phyloP scores from a whole-genome alignment of 257 asterid genomes.

The Solanum chmielewskii region DNA sequence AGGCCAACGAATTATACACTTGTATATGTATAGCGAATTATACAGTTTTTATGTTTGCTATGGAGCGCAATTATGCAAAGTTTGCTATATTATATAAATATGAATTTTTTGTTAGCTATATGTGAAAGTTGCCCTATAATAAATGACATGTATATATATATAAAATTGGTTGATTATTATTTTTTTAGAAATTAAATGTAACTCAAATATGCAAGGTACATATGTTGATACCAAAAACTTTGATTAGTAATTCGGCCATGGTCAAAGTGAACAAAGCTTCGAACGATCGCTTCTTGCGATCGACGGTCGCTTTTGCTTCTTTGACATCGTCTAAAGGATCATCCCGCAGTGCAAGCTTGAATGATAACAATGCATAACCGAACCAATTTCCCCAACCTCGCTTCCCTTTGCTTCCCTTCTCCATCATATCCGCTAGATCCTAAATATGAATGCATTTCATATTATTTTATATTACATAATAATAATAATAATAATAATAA shows the following conservation, averaged over 20 bases:
- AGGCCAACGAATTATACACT: too few relatives aligned
- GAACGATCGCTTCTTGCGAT: too few relatives aligned
- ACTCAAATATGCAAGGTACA: not conserved
- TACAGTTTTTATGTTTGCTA: too few relatives aligned
- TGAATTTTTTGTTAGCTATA: too few relatives aligned
- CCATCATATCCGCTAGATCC: constrained; percentile 2
- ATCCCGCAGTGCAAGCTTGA: not conserved
- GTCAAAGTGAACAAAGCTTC: not conserved
- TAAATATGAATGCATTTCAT: not conserved
- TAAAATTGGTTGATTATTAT: too few relatives aligned
- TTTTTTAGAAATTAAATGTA: too few relatives aligned
- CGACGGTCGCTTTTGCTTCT: not conserved
- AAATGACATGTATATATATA: too few relatives aligned
- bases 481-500: too few relatives aligned
- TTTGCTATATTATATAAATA: too few relatives aligned
- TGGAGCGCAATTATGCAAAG: too few relatives aligned
- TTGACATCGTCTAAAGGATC: constrained; percentile 3
- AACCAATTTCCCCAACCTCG: constrained; percentile 6
- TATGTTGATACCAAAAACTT: constrained; percentile 2
- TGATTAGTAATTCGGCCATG: not conserved
- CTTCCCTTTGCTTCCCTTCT: not conserved
- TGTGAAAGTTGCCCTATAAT: too few relatives aligned
- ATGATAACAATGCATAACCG: not conserved
- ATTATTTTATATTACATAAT: not conserved
- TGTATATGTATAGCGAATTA: too few relatives aligned